Conservation (phyloP, 2,329 filamentous ascomycete genomes). For the Scytalidium lignicola region DNA sequence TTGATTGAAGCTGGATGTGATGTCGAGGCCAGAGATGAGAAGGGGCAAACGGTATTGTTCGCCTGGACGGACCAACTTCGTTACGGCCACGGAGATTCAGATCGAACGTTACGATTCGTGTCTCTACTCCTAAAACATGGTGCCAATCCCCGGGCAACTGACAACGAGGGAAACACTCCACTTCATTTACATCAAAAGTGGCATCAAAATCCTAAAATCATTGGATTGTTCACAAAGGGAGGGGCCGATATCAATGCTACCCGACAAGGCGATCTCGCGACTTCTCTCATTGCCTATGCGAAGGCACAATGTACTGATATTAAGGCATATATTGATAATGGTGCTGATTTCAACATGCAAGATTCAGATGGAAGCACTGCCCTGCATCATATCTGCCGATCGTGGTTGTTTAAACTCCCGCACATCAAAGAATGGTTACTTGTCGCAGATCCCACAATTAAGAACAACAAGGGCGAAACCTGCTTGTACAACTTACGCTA, state of each 20-base stretch:
- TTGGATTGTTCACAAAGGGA: constrained; percentile 4
- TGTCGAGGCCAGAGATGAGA: not conserved
- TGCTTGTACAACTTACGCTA: constrained; percentile 1
- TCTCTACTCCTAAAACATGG: constrained; percentile 8
- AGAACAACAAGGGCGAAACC: constrained; percentile 2
- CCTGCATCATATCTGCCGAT: constrained; percentile 5
- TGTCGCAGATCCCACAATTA: constrained; percentile 1
- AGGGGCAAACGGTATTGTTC: not conserved
- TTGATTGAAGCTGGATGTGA: constrained; percentile 1
- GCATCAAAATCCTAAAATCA: not conserved
- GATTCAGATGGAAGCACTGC: constrained; percentile 9
- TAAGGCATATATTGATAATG: constrained; percentile 4
- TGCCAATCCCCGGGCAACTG: constrained; percentile 8
- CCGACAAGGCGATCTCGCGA: constrained; percentile 1
- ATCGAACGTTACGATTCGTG: not conserved
- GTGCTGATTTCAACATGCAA: constrained; percentile 5
- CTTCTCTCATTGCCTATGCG: constrained; percentile 5
- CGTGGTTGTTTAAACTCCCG: not conserved
- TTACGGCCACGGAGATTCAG: not conserved
- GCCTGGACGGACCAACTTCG: not conserved
- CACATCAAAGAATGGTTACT: constrained; percentile 1
- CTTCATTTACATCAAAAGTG: constrained; percentile 1
- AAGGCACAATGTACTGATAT: constrained; percentile 1
- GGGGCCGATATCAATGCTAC: constrained; percentile 8
- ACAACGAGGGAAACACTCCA: not conserved